Evolutionary conservation across 2,329 filamentous ascomycete species (phyloP), one percentile per base, ranked within the genome.

Genomic region (Fusarium domesticum): DNA sequence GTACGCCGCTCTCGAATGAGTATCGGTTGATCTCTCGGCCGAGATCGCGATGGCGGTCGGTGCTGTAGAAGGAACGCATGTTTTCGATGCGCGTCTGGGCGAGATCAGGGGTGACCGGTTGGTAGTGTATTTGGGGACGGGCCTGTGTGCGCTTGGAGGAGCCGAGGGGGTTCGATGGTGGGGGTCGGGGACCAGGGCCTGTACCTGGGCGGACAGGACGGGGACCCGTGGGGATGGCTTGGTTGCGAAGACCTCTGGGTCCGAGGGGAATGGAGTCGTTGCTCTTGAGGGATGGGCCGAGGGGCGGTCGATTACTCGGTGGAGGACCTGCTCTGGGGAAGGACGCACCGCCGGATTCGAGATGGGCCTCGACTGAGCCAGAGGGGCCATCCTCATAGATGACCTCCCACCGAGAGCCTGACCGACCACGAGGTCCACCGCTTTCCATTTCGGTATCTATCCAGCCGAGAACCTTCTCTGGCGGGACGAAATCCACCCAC

Each of bases 401-500:
- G 6, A 95, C 80, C 65, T 92, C 87, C 82, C 85, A 95, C 18
- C 83, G 71, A 6, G 62, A 64, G 57, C 49, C 59, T 15, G 68
- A 65, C 41, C 70, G 64, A 36, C 76, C 65, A 39, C 71, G 54
- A 51, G 51, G 45, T 2, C 51, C 51, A 14, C 74, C 59, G 55
- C 69, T 58, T 12, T 72, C 65, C 56, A 83, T 71, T 65, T 95
- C 89, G 32, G 69, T 76, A 6, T 80, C 76, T 46, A 95, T 84
- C 89, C 90, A 97, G 18, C 78, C 77, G 12, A 71, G 65, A 4
- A 95, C 76, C 51, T 82, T 80, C 18, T 89, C 82, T 15, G 85
- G 78, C 0, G 92, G 92, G 16, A 97, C 77, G 64, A 93, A 97
- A 64, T 98, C 93, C 4, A 89, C 88, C 80, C 85, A 95, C 1